Evolutionary conservation across 345 rosid genomes (phyloP), one percentile per base, ranked within the genome.

Genomic region (Populus nigra): DNA sequence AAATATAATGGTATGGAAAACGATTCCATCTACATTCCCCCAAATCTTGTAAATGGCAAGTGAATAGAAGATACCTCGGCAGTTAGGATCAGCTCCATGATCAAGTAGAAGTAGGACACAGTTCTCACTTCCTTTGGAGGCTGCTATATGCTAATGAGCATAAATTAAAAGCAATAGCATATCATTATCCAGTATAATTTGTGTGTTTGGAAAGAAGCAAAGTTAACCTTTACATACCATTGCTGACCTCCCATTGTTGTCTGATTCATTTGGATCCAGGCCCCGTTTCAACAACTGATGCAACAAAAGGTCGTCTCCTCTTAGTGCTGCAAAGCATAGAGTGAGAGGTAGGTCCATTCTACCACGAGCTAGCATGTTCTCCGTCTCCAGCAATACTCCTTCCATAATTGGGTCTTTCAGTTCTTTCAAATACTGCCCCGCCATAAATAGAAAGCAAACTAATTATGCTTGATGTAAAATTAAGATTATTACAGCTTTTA

Each of bases 311-410:
- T 82, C 75, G 17, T 82, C 84, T 77, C 78, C 81, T 67, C 81
- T 82, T 49, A 70, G 17, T 27, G 84, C 78, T 74, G 84, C 84
- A 70, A 74, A 74, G 75, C 81, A 88, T 73, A 93, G 78, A 86
- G 87, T 91, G 65, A 91, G 89, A 25, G 95, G 97, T 65, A 91
- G 88, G 81, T 93, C 98, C 92, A 87, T 83, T 80, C 87, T 87
- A 68, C 96, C 99, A 22, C 78, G 85, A 59, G 96, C 92, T 55
- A 93, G 89, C 96, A 89, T 91, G 86, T 88, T 86, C 84, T 93
- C 90, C 36, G 91, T 90, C 78, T 95, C 94, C 45, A 81, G 6
- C 72, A 93, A 83, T 78, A 92, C 87, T 79, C 87, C 86, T 61
- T 87, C 88, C 96, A 92, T 91, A 39, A 85, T 33, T 0, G 99